These are phyloP conservation scores for Petunia axillaris DNA, from an alignment of 257 asterid species.

Conservation along the genomic window DNA sequence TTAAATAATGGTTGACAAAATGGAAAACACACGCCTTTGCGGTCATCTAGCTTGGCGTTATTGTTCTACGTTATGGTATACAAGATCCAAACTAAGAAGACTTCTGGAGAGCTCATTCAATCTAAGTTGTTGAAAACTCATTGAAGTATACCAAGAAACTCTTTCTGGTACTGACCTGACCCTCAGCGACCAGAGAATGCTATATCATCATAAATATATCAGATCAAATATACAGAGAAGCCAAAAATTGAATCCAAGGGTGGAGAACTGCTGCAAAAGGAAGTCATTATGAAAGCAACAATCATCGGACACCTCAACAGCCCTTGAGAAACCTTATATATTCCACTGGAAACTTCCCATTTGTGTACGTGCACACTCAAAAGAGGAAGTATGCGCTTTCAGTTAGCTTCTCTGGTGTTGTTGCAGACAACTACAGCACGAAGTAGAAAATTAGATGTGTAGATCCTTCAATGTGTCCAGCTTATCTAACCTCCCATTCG, in stretches of 20 bases:
- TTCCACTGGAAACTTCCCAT: conserved; percentile 29
- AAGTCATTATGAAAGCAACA: not conserved
- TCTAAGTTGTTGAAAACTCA: conserved; percentile 21
- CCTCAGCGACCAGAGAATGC: conserved; percentile 9
- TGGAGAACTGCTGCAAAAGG: not conserved
- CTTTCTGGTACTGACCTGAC: conserved; percentile 11
- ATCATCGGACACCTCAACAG: not conserved
- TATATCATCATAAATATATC: conserved; percentile 1
- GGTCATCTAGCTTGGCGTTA: conserved; percentile 25
- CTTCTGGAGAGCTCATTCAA: conserved; percentile 11
- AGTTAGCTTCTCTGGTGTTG: conserved; percentile 20
- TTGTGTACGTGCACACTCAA: conserved; percentile 30
- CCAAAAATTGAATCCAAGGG: not conserved
- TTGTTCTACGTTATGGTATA: conserved; percentile 23
- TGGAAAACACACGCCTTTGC: conserved; percentile 53
- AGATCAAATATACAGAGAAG: conserved; percentile 20
- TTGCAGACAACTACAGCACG: conserved; percentile 26
- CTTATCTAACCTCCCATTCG: conserved; percentile 70
- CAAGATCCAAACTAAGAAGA: conserved; percentile 20
- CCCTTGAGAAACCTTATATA: not conserved
- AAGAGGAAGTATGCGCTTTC: conserved; percentile 28
- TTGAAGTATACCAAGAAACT: not conserved
- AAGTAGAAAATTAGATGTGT: conserved; percentile 42
- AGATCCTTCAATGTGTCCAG: conserved; percentile 59
- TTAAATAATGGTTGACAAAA: conserved; percentile 39